Conservation (phyloP, 331 rosid genomes). For the Erythrophleum ivorense region DNA sequence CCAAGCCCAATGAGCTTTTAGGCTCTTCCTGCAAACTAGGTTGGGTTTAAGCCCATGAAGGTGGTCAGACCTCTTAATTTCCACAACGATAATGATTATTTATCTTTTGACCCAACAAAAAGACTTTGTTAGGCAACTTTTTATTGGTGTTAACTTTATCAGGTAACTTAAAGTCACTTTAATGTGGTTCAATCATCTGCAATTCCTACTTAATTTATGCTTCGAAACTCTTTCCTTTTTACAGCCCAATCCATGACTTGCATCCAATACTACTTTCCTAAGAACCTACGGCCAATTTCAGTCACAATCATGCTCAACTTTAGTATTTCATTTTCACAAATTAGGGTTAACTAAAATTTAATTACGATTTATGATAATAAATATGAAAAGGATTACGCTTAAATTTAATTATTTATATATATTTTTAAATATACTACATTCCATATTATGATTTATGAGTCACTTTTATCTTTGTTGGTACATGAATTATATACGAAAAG, state of each 20-base stretch:
- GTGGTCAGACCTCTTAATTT: background rate
- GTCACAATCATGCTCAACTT: too few species aligned
- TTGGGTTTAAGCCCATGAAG: background rate
- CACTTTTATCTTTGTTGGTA: too few species aligned
- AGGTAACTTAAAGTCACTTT: background rate
- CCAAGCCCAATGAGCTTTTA: background rate
- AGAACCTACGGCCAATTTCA: background rate
- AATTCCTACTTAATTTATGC: background rate
- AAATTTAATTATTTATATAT: too few species aligned
- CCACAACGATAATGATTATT: background rate
- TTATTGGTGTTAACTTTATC: background rate
- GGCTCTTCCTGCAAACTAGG: background rate
- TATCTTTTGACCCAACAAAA: background rate
- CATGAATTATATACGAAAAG: too few species aligned
- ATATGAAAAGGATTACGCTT: too few species aligned
- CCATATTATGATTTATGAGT: too few species aligned
- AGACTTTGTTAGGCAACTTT: background rate
- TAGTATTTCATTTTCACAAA: too few species aligned
- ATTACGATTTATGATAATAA: too few species aligned
- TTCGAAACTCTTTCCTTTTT: background rate
- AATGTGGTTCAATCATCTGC: background rate
- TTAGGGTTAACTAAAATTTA: too few species aligned
- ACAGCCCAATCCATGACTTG: background rate
- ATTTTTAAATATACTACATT: too few species aligned
- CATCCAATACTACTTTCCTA: background rate